Percentiles rank a stretch among this genome's conserved stretches.
These are phyloP conservation scores for Podaxis sp. DNA, from an alignment of 768 basidiomycete species.

Conservation along the genomic window DNA sequence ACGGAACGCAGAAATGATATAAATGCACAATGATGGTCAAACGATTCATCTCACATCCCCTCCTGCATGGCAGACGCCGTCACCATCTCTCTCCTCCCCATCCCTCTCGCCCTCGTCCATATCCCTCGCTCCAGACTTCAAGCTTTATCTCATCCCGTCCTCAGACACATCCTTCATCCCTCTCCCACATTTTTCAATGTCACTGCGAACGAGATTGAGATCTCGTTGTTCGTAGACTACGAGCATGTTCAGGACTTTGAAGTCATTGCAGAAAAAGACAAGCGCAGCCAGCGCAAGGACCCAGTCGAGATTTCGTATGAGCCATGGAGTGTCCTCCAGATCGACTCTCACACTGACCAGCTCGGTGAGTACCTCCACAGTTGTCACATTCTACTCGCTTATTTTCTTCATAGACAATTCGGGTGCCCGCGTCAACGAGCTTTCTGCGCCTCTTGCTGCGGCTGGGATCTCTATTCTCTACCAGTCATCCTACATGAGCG, in stretches of 20 bases:
- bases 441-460: conserved; percentile 73
- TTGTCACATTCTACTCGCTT: conserved; percentile 5
- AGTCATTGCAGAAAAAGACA: conserved; percentile 56
- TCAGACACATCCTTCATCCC: conserved; percentile 69
- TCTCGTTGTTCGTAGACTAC: conserved; percentile 71
- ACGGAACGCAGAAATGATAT: not conserved
- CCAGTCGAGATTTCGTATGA: conserved; percentile 72
- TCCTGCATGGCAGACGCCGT: conserved; percentile 20
- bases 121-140: conserved; percentile 70
- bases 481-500: conserved; percentile 80
- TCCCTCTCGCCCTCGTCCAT: conserved; percentile 71
- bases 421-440: conserved; percentile 70
- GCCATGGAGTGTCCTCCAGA: conserved; percentile 77
- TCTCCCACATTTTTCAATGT: conserved; percentile 70
- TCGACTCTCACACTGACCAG: conserved; percentile 75
- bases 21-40: not conserved
- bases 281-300: conserved; percentile 46
- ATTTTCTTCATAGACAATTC: conserved; percentile 49
- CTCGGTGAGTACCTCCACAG: conserved; percentile 47
- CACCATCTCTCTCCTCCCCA: conserved; percentile 72
- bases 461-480: conserved; percentile 82
- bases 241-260: conserved; percentile 59
- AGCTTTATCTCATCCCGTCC: conserved; percentile 56
- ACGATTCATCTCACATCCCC: not conserved
- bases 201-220: conserved; percentile 78